A percentile compares a stretch with the other conserved stretches of the same genome.
Evolutionary conservation across 1,284 basidiomycete species (phyloP).

Genomic region (Ceratorhiza oryzae-sativae): DNA sequence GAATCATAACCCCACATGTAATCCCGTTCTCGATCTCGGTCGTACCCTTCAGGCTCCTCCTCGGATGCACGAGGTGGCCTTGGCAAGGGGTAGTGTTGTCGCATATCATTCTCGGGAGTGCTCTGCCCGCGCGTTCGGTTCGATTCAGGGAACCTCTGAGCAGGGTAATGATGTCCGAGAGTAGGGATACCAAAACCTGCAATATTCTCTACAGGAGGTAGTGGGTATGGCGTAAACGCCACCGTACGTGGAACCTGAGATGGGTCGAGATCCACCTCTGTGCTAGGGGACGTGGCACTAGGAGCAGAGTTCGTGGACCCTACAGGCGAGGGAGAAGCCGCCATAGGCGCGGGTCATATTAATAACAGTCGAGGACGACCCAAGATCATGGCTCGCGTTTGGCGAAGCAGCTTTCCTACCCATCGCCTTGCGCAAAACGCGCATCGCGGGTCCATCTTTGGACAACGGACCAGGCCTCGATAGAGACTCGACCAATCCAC

Average conservation of each 20-base stretch:
- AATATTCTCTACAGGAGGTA: conserved; percentile 27
- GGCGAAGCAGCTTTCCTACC: conserved; percentile 24
- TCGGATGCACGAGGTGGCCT: conserved; percentile 1
- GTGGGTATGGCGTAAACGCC: conserved; percentile 18
- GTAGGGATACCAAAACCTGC: conserved; percentile 32
- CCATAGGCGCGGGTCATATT: conserved; percentile 30
- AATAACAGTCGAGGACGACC: conserved; percentile 30
- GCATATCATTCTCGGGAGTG: neutral
- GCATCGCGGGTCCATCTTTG: conserved; percentile 27
- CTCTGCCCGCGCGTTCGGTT: neutral
- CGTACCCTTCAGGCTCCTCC: conserved; percentile 13
- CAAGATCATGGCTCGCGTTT: conserved; percentile 21
- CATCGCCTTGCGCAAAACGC: conserved; percentile 31
- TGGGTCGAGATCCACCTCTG: neutral
- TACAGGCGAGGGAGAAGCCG: neutral
- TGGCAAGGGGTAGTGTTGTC: neutral
- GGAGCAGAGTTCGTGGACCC: conserved; percentile 27
- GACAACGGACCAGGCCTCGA: conserved; percentile 10
- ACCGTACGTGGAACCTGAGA: conserved; percentile 15
- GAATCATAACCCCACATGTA: conserved; percentile 25
- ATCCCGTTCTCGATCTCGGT: neutral
- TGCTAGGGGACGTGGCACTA: neutral
- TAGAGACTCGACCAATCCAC: conserved; percentile 22
- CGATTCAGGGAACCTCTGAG: neutral
- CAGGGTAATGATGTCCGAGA: neutral